Percentiles rank a stretch among this genome's conserved stretches.
These are phyloP conservation scores for Tulasnella sp. DNA, from an alignment of 768 basidiomycete genomes.

Conservation along the genomic window DNA sequence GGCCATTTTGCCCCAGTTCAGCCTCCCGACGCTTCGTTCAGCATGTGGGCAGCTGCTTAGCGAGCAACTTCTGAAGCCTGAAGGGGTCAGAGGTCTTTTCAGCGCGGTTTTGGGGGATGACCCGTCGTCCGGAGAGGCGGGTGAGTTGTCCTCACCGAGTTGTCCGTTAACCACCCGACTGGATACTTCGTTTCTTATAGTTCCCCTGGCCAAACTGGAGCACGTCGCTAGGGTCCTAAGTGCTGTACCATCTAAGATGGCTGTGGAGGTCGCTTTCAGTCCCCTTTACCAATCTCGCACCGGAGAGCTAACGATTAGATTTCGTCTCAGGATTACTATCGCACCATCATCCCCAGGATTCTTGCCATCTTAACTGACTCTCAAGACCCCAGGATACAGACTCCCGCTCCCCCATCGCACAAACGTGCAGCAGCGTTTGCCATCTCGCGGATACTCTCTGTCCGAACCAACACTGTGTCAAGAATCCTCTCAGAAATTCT, in stretches of 20 bases:
- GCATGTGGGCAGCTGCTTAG: conserved; percentile 59
- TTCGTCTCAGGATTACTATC: conserved; percentile 51
- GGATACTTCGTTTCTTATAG: conserved; percentile 24
- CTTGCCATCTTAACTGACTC: conserved; percentile 41
- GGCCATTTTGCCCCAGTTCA: conserved; percentile 41
- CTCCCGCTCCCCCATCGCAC: conserved; percentile 38
- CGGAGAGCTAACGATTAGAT: conserved; percentile 24
- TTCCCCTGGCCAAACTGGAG: conserved; percentile 62
- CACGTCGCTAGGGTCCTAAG: conserved; percentile 57
- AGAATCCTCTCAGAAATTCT: conserved; percentile 26
- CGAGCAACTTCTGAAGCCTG: conserved; percentile 59
- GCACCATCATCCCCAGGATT: conserved; percentile 47
- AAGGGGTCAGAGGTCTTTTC: conserved; percentile 62
- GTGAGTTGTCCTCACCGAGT: conserved; percentile 17
- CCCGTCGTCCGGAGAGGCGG: conserved; percentile 34
- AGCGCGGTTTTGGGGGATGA: conserved; percentile 59
- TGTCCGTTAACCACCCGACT: neutral
- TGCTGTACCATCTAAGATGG: conserved; percentile 51
- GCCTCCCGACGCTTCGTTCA: conserved; percentile 39
- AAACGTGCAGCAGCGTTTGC: conserved; percentile 59
- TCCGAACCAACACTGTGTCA: conserved; percentile 22
- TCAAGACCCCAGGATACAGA: conserved; percentile 20
- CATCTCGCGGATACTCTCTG: conserved; percentile 54
- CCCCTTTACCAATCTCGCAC: neutral
- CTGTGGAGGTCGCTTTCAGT: conserved; percentile 40